A percentile compares a stretch with the other conserved stretches of the same genome.
Conservation (phyloP, 225 moss, liverwort and hornwort genomes). For the Bryum argenteum region DNA sequence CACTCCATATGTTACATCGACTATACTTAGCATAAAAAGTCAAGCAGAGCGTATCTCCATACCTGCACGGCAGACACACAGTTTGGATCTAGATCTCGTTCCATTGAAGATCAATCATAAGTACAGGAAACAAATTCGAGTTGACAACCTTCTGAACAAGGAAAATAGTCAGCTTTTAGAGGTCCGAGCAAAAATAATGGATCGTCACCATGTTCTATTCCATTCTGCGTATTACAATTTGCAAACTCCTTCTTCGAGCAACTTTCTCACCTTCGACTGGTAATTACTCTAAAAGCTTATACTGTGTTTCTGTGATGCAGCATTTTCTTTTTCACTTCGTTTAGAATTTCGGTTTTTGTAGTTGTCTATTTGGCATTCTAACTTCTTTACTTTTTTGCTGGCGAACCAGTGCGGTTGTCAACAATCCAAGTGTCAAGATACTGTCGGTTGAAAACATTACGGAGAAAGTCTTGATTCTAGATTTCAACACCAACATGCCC, state of each 20-base stretch:
- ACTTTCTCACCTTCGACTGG: conserved; percentile 84
- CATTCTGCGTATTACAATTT: conserved; percentile 88
- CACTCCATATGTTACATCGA: conserved; percentile 84
- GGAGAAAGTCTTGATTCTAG: conserved; percentile 68
- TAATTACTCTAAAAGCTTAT: conserved; percentile 25
- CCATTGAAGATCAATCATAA: conserved; percentile 93
- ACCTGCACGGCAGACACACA: conserved; percentile 74
- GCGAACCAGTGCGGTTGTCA: conserved; percentile 73
- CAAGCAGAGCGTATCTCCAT: conserved; percentile 82
- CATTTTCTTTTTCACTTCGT: conserved; percentile 10
- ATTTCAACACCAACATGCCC: conserved; percentile 77
- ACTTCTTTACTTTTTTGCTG: conserved; percentile 25
- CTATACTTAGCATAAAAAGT: conserved; percentile 82
- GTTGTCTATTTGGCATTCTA: conserved; percentile 14
- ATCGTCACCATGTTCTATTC: conserved; percentile 91
- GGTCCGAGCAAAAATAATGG: conserved; percentile 92
- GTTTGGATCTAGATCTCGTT: conserved; percentile 87
- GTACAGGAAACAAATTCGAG: conserved; percentile 87
- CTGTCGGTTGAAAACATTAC: conserved; percentile 76
- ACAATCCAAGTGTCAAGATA: conserved; percentile 81
- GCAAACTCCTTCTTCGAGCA: conserved; percentile 80
- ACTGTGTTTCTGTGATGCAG: background rate
- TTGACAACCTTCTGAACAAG: conserved; percentile 85
- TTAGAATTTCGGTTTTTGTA: conserved; percentile 13
- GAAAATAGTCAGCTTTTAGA: conserved; percentile 84